Evolutionary conservation across 2,329 filamentous ascomycete species (phyloP).

Genomic region (Pseudogymnoascus sp.): DNA sequence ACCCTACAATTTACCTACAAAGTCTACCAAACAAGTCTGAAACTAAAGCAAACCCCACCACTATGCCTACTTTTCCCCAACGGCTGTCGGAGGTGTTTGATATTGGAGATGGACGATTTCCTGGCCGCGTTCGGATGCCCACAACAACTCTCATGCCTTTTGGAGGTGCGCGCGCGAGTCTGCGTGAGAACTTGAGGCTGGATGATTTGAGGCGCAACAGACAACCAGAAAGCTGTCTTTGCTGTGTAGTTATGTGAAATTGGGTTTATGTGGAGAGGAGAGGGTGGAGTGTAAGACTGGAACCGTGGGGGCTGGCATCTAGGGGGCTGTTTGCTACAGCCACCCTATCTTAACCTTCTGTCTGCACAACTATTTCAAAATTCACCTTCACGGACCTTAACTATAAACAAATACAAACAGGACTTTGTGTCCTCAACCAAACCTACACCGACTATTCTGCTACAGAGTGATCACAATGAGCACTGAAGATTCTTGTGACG

Average conservation of each 20-base stretch:
- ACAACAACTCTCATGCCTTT: neutral
- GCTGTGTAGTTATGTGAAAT: neutral
- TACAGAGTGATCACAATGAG: neutral
- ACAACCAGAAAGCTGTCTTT: neutral
- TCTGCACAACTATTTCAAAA: neutral
- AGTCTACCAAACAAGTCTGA: neutral
- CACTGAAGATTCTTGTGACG: neutral
- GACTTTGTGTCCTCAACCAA: neutral
- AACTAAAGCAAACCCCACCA: neutral
- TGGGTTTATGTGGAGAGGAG: neutral
- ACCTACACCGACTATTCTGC: neutral
- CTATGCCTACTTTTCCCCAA: neutral
- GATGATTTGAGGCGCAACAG: neutral
- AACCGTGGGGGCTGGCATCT: neutral
- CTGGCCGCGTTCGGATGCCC: neutral
- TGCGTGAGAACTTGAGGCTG: neutral
- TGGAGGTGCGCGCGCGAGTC: neutral
- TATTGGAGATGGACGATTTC: neutral
- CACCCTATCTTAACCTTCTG: neutral
- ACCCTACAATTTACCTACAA: neutral
- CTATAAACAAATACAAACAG: neutral
- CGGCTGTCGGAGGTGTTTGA: neutral
- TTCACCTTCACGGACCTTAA: neutral
- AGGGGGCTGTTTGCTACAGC: neutral
- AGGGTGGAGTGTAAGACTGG: neutral